phyloP scores from a whole-genome alignment of 768 basidiomycete genomes.

The Kwoniella sp. region DNA sequence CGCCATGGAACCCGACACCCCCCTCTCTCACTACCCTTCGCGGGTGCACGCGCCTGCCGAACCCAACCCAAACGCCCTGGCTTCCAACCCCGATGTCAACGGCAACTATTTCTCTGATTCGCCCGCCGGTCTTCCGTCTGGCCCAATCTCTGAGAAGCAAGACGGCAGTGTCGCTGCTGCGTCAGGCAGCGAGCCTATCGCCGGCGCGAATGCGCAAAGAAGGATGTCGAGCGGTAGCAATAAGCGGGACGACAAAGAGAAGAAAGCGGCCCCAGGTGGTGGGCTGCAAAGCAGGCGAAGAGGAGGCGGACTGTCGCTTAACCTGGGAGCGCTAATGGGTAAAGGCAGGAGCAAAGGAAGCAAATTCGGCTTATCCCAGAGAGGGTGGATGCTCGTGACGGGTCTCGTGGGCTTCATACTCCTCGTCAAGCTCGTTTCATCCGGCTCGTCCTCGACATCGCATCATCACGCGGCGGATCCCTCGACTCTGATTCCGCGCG shows the following conservation, averaged over 20 bases:
- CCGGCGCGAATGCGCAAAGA: constrained; percentile 7
- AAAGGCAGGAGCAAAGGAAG: constrained; percentile 12
- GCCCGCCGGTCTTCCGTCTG: constrained; percentile 6
- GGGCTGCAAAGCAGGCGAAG: constrained; percentile 24
- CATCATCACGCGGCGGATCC: constrained; percentile 31
- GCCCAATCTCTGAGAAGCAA: neutral
- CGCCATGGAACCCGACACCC: constrained; percentile 35
- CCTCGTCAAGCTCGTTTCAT: constrained; percentile 36
- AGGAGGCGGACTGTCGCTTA: constrained; percentile 17
- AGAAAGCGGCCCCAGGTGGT: constrained; percentile 1
- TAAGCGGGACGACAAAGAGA: neutral
- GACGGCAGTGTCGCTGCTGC: neutral
- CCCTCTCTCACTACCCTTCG: constrained; percentile 34
- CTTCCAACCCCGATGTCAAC: neutral
- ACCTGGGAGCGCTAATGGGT: constrained; percentile 18
- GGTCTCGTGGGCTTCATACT: constrained; percentile 35
- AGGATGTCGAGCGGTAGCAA: constrained; percentile 8
- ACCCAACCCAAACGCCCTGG: neutral
- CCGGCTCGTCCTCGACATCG: constrained; percentile 14
- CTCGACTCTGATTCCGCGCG: constrained; percentile 62
- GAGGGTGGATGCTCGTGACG: constrained; percentile 41
- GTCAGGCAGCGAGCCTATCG: neutral
- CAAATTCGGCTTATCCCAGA: constrained; percentile 33
- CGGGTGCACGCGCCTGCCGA: constrained; percentile 18
- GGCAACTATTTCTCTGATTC: neutral